Evolutionary conservation across 306 rosid genomes (phyloP).

Genomic region (Cucumis cinereus): DNA sequence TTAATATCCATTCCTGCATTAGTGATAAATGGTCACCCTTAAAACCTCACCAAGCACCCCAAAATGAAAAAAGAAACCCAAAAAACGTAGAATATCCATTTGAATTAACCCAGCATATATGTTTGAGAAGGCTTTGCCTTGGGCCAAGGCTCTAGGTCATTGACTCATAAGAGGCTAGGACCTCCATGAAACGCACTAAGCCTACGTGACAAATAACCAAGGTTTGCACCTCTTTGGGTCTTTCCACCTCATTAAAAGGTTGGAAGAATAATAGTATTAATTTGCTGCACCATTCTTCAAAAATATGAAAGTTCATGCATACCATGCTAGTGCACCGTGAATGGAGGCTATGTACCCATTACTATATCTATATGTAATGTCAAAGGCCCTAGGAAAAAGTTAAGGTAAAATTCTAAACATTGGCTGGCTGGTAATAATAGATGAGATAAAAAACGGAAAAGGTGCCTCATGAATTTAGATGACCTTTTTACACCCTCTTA

Average conservation of each 20-base stretch:
- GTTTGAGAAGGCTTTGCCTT: not conserved
- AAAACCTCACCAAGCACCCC: slow-evolving; percentile 38
- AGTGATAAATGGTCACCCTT: slow-evolving; percentile 53
- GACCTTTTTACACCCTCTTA: slow-evolving; percentile 16
- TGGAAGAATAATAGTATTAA: not conserved
- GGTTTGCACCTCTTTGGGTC: not conserved
- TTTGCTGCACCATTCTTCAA: not conserved
- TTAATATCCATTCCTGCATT: slow-evolving; percentile 99
- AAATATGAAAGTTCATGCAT: not conserved
- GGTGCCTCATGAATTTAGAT: not conserved
- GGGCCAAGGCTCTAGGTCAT: not conserved
- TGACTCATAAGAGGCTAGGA: not conserved
- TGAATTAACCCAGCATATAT: not conserved
- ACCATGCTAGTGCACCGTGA: not conserved
- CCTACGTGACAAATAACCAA: not conserved
- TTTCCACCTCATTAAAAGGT: not conserved
- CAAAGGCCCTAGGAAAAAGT: not conserved
- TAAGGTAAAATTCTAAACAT: not conserved
- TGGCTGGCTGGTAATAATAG: not conserved
- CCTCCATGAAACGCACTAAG: not conserved
- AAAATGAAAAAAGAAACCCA: slow-evolving; percentile 20
- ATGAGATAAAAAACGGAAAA: not conserved
- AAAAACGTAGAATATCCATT: slow-evolving; percentile 7
- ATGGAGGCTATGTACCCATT: not conserved
- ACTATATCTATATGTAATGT: not conserved